phyloP scores from a whole-genome alignment of 176 grass and related monocot species.

The Musa beccarii region DNA sequence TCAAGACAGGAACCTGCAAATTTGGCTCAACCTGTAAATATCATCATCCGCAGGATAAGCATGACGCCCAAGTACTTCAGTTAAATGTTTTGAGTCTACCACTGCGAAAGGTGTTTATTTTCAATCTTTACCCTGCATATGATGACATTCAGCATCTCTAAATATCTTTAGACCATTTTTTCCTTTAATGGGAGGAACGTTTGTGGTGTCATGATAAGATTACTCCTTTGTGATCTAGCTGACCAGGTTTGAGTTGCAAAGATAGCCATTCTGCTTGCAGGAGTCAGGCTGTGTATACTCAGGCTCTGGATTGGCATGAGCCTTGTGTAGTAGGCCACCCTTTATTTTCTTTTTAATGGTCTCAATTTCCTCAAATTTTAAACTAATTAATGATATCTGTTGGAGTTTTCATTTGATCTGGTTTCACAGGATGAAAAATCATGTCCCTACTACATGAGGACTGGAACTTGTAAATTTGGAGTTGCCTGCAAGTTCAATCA shows the following conservation, averaged over 20 bases:
- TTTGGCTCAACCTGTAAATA: constrained; percentile 33
- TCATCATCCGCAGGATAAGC: constrained; percentile 35
- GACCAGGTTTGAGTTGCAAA: too few relatives aligned
- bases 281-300: too few relatives aligned
- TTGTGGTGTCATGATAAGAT: too few relatives aligned
- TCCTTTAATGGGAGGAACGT: background rate
- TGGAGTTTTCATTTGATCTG: background rate
- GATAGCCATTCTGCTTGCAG: too few relatives aligned
- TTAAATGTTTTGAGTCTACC: constrained; percentile 37
- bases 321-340: too few relatives aligned
- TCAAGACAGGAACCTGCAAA: constrained; percentile 40
- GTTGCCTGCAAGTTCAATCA: constrained; percentile 39
- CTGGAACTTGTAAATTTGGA: constrained; percentile 17
- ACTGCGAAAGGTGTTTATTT: constrained; percentile 32
- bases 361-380: too few relatives aligned
- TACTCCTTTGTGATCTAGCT: too few relatives aligned
- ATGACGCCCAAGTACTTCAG: constrained; percentile 16
- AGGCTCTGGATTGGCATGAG: too few relatives aligned
- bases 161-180: background rate
- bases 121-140: background rate
- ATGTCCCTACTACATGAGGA: constrained; percentile 11
- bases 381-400: background rate
- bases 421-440: constrained; percentile 12
- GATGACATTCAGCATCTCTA: background rate
- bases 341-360: too few relatives aligned